Percentiles rank a stretch among this genome's conserved stretches.
phyloP scores from a whole-genome alignment of 2,329 filamentous ascomycete species.

The Botrytis elliptica region DNA sequence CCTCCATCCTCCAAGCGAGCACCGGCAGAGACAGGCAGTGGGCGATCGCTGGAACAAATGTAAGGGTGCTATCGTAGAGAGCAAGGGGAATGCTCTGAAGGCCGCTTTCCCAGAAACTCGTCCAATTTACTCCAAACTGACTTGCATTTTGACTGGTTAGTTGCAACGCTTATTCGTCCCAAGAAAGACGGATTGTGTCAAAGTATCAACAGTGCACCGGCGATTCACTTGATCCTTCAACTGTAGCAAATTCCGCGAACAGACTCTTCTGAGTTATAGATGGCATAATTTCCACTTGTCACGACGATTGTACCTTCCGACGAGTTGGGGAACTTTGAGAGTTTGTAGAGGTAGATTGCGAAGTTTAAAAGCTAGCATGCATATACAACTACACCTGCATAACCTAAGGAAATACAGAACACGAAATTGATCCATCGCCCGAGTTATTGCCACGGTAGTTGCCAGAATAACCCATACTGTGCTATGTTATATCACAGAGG shows the following conservation, averaged over 20 bases:
- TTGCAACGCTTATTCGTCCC: constrained; percentile 29
- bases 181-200: constrained; percentile 23
- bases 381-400: constrained; percentile 15
- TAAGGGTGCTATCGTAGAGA: constrained; percentile 24
- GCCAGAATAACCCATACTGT: constrained; percentile 4
- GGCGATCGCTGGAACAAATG: constrained; percentile 32
- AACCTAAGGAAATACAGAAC: constrained; percentile 11
- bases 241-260: constrained; percentile 27
- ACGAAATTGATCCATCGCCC: constrained; percentile 14
- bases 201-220: constrained; percentile 19
- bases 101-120: constrained; percentile 31
- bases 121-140: constrained; percentile 33
- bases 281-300: constrained; percentile 11
- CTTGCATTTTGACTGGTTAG: constrained; percentile 12
- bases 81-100: constrained; percentile 25
- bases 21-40: constrained; percentile 33
- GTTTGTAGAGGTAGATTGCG: background rate
- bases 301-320: constrained; percentile 2
- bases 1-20: constrained; percentile 36
- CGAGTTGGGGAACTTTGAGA: constrained; percentile 3
- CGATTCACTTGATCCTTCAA: constrained; percentile 25
- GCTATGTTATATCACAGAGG: background rate
- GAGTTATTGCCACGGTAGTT: constrained; percentile 20
- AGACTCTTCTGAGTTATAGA: constrained; percentile 19
- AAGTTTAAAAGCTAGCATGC: constrained; percentile 14